Evolutionary conservation across 2,329 filamentous ascomycete genomes (phyloP).

Genomic region (Pseudocercospora vitis): DNA sequence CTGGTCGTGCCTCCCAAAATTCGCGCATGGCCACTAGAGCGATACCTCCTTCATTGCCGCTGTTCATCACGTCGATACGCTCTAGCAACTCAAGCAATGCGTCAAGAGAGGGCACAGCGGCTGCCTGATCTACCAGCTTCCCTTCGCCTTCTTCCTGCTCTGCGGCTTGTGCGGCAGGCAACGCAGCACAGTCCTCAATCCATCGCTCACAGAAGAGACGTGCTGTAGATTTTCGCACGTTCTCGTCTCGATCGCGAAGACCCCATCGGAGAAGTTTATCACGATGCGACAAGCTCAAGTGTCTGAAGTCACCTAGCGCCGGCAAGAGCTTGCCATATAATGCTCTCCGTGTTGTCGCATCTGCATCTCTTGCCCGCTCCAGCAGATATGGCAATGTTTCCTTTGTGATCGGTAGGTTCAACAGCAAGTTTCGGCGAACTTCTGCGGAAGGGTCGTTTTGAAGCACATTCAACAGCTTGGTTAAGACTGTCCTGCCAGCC

Average conservation of each 20-base stretch:
- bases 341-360: constrained; percentile 77
- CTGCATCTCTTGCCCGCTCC: constrained; percentile 85
- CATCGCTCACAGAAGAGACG: constrained; percentile 91
- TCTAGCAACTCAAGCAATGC: constrained; percentile 87
- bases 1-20: constrained; percentile 91
- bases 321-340: constrained; percentile 86
- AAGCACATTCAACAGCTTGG: constrained; percentile 81
- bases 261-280: constrained; percentile 97
- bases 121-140: constrained; percentile 43
- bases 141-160: constrained; percentile 55
- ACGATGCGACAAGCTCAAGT: constrained; percentile 87
- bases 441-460: constrained; percentile 95
- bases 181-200: constrained; percentile 90
- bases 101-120: constrained; percentile 69
- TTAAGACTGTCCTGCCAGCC: constrained; percentile 67
- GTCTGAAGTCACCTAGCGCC: constrained; percentile 87
- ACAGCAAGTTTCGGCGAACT: constrained; percentile 80
- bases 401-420: constrained; percentile 85
- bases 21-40: constrained; percentile 91
- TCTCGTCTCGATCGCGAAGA: constrained; percentile 87
- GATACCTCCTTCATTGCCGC: constrained; percentile 84
- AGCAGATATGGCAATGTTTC: constrained; percentile 82
- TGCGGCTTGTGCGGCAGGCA: constrained; percentile 58
- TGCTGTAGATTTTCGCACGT: constrained; percentile 86
- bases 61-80: constrained; percentile 89